Evolutionary conservation across 768 basidiomycete genomes (phyloP).

Genomic region (Crucibulum laeve): DNA sequence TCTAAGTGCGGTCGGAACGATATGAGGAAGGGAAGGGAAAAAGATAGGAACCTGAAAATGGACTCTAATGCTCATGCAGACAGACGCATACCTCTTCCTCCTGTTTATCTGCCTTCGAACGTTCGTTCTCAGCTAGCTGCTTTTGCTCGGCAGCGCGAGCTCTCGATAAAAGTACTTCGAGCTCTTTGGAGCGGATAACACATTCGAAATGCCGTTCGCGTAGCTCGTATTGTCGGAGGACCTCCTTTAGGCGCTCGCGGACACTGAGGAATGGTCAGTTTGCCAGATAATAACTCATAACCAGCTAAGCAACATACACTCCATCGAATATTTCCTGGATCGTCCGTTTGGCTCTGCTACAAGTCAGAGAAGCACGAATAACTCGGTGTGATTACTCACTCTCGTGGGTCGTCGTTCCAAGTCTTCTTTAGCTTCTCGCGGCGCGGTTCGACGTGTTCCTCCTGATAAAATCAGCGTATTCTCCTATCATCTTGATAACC

Average conservation of each 20-base stretch:
- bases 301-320: conserved; percentile 53
- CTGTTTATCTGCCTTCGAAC: conserved; percentile 55
- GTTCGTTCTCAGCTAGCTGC: conserved; percentile 76
- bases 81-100: conserved; percentile 67
- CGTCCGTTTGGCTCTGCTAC: conserved; percentile 61
- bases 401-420: conserved; percentile 72
- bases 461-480: conserved; percentile 30
- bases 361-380: not conserved
- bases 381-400: conserved; percentile 43
- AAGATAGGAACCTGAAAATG: conserved; percentile 9
- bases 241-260: conserved; percentile 81
- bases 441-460: conserved; percentile 58
- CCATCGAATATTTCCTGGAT: conserved; percentile 83
- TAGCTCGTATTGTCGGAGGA: conserved; percentile 84
- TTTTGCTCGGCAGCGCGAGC: conserved; percentile 87
- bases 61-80: conserved; percentile 11
- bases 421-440: conserved; percentile 75
- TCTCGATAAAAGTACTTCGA: conserved; percentile 82
- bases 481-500: not conserved
- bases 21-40: conserved; percentile 9
- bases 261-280: conserved; percentile 48
- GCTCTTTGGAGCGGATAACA: conserved; percentile 87
- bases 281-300: not conserved
- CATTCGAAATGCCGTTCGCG: conserved; percentile 92
- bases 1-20: conserved; percentile 32